Conservation (phyloP, 768 basidiomycete species). For the Clitopilus passeckerianus region DNA sequence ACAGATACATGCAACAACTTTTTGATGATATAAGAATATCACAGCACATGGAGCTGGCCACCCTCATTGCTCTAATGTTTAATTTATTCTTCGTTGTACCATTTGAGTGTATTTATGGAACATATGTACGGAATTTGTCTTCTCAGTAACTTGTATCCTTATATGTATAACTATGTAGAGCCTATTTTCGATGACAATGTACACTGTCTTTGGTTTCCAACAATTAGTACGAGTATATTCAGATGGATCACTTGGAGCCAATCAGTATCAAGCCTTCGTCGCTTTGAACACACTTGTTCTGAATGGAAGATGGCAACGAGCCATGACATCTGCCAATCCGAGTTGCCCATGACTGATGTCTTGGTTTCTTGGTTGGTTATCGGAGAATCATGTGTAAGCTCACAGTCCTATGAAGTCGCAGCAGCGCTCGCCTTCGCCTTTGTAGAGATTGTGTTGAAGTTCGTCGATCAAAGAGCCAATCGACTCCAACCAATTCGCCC, state of each 20-base stretch:
- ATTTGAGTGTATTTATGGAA: background rate
- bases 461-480: background rate
- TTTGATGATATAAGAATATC: constrained; percentile 6
- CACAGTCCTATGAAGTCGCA: background rate
- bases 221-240: background rate
- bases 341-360: constrained; percentile 7
- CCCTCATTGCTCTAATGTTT: background rate
- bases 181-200: background rate
- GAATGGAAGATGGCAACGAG: constrained; percentile 4
- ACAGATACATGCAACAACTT: constrained; percentile 6
- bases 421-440: background rate
- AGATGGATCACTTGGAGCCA: background rate
- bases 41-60: background rate
- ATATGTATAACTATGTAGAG: background rate
- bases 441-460: background rate
- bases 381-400: background rate
- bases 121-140: background rate
- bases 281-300: background rate
- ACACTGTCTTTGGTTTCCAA: background rate
- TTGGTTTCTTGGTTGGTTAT: background rate
- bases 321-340: constrained; percentile 1
- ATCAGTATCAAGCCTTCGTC: background rate
- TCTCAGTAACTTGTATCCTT: background rate
- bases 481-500: background rate
- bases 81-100: background rate